Conservation (phyloP, 1,139 yeast species). For the Kodamaea arcana region DNA sequence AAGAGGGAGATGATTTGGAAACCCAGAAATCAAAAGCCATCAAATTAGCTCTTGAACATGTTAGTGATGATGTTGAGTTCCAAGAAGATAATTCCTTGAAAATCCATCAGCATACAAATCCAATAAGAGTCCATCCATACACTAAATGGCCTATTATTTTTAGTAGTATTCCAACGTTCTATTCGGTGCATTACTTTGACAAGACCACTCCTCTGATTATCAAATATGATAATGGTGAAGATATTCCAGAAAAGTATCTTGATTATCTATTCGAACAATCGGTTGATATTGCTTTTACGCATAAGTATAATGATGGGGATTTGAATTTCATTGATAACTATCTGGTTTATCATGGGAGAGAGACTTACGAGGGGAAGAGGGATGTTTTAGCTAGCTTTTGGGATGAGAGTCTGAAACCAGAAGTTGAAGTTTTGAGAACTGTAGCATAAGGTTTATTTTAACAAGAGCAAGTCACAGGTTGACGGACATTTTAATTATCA, state of each 20-base stretch:
- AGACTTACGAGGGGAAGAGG: conserved; percentile 19
- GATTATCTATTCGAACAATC: conserved; percentile 17
- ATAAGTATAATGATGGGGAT: conserved; percentile 26
- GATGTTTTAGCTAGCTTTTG: conserved; percentile 12
- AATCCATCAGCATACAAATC: conserved; percentile 22
- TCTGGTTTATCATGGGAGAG: conserved; percentile 27
- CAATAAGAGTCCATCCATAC: conserved; percentile 16
- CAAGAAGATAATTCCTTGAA: conserved; percentile 16
- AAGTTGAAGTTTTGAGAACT: too few relatives aligned
- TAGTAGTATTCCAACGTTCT: conserved; percentile 19
- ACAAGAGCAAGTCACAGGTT: too few relatives aligned
- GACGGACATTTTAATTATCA: too few relatives aligned
- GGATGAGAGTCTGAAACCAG: too few relatives aligned
- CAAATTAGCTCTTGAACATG: conserved; percentile 13
- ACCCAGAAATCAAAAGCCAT: conserved; percentile 20
- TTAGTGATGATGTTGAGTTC: conserved; percentile 23
- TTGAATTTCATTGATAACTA: conserved; percentile 27
- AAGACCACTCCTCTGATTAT: conserved; percentile 8
- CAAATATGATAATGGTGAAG: conserved; percentile 18
- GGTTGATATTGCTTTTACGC: conserved; percentile 14
- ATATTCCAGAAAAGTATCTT: conserved; percentile 15
- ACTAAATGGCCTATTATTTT: conserved; percentile 16
- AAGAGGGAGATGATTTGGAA: conserved; percentile 16
- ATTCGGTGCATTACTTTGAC: conserved; percentile 7
- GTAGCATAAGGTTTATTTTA: too few relatives aligned